These are phyloP conservation scores for Dalechampia spathulata DNA, from an alignment of 441 rosid species.

Conservation along the genomic window DNA sequence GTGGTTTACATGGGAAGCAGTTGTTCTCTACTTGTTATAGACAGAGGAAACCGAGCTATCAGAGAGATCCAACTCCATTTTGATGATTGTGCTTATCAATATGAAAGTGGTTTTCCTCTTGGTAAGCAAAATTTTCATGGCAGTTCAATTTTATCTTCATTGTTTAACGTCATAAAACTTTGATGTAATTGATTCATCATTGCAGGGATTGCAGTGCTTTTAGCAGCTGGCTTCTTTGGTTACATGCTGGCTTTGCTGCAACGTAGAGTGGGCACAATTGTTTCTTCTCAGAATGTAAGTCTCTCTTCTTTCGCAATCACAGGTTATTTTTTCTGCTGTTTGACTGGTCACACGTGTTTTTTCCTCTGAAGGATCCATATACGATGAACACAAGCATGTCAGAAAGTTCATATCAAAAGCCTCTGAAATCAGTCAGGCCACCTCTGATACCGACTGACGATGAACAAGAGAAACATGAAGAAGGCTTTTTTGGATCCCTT, in stretches of 20 bases:
- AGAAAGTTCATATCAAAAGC: constrained; percentile 39
- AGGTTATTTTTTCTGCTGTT: neutral
- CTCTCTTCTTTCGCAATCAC: constrained; percentile 2
- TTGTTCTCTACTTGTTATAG: constrained; percentile 82
- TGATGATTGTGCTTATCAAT: constrained; percentile 72
- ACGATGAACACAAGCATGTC: constrained; percentile 18
- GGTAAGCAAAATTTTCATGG: constrained; percentile 16
- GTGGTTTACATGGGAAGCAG: constrained; percentile 67
- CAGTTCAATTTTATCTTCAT: neutral
- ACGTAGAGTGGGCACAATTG: constrained; percentile 44
- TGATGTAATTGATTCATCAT: neutral
- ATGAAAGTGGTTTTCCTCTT: constrained; percentile 47
- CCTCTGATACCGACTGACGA: constrained; percentile 64
- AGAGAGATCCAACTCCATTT: constrained; percentile 81
- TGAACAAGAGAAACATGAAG: constrained; percentile 69
- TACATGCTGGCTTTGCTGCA: constrained; percentile 44
- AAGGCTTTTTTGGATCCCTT: constrained; percentile 62
- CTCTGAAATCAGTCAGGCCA: constrained; percentile 57
- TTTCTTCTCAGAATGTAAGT: constrained; percentile 63
- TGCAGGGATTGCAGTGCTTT: constrained; percentile 46
- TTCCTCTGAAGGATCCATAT: constrained; percentile 42
- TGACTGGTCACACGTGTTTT: neutral
- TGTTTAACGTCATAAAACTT: neutral
- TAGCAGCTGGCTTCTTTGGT: constrained; percentile 63
- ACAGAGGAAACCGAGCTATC: constrained; percentile 82